Conservation (phyloP, 2,329 filamentous ascomycete genomes). For the Aspergillus viridinutans region DNA sequence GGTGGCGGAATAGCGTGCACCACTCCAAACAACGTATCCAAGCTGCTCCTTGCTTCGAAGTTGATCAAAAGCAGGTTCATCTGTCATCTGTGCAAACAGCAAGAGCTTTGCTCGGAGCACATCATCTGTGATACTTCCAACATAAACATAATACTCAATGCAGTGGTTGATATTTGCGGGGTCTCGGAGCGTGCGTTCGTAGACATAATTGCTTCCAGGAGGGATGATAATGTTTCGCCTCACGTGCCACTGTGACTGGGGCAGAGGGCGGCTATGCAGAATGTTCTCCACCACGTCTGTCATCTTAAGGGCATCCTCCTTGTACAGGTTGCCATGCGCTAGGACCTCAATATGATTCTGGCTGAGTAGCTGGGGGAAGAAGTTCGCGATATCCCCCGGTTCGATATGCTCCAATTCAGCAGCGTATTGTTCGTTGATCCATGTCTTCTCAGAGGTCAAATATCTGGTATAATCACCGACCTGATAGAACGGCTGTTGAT, state of each 20-base stretch:
- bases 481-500: constrained; percentile 83
- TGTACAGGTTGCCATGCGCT: constrained; percentile 88
- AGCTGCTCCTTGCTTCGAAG: constrained; percentile 95
- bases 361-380: constrained; percentile 73
- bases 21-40: constrained; percentile 92
- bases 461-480: constrained; percentile 78
- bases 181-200: constrained; percentile 74
- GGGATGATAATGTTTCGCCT: constrained; percentile 73
- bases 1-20: constrained; percentile 65
- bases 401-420: constrained; percentile 72
- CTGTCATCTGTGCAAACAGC: constrained; percentile 81
- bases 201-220: constrained; percentile 76
- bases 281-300: constrained; percentile 77
- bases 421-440: constrained; percentile 73
- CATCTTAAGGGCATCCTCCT: constrained; percentile 82
- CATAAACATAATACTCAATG: constrained; percentile 71
- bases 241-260: constrained; percentile 74
- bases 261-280: constrained; percentile 68
- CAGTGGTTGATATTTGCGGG: constrained; percentile 86
- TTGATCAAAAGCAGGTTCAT: constrained; percentile 92
- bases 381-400: constrained; percentile 67
- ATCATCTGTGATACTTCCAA: constrained; percentile 67
- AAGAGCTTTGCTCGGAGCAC: constrained; percentile 69
- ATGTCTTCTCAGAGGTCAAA: constrained; percentile 72
- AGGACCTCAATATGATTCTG: constrained; percentile 86